Evolutionary conservation across 805 yeast genomes (phyloP), one percentile per base, ranked within the genome.

Genomic region (Metschnikowia colocasiae): DNA sequence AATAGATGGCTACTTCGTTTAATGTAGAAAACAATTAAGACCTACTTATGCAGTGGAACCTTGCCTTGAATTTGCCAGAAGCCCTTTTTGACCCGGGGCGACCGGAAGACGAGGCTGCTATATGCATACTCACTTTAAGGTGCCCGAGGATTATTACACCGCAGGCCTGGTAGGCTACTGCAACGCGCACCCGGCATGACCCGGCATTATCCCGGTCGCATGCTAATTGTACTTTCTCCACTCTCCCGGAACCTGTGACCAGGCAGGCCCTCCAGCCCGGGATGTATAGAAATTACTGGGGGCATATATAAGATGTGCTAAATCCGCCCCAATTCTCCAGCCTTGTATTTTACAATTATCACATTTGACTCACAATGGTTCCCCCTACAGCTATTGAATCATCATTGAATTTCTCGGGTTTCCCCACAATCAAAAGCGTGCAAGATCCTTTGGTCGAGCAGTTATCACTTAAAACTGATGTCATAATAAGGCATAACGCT

Each of bases 401-500:
- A 19, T 62, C 71, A 35, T 66, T 72, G 49, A 68, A 72, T 57
- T 72, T 72, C 53, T 62, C 63, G 37, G 69, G 71, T 45, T 53
- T 49, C 52, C 71, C 76, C 49, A 59, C 69, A 37, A 70, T 72
- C 49, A 69, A 63, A 56, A 58, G 68, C 43, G 62, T 57, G 29
- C 63, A 67, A 57, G 76, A 72, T 54, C 76, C 76, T 22, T 56
- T 73, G 51, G 73, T 73, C 35, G 55, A 67, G 49, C 67, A 71
- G 53, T 68, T 73, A 52, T 60, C 67, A 12, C 74, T 86, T 51
- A 75, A 77, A 56, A 76, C 76, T 36, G 91, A 83, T 37, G 84
- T 84, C 16, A 64, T 72, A 20, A 81, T 86, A 56, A 86, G 89
- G 65, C 95, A 92, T 76, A 92, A 94, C 67, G 90, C 98, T 43